Evolutionary conservation across 805 yeast species (phyloP), one percentile per base, ranked within the genome.

Genomic region (Yamadazyma sp.): DNA sequence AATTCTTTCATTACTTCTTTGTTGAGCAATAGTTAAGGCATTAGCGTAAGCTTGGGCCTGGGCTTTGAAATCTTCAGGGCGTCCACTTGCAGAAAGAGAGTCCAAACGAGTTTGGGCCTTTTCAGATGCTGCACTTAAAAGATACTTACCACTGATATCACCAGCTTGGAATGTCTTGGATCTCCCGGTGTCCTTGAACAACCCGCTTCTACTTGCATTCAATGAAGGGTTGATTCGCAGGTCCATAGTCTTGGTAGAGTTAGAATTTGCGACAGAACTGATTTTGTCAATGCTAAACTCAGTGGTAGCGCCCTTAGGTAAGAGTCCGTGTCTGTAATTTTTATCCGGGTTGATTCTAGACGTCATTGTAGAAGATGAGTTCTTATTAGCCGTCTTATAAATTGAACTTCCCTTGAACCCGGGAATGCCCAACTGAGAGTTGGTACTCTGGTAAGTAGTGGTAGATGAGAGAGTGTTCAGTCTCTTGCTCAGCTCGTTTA

Each of bases 21-120:
- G 74, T 55, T 84, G 84, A 2, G 96, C 96, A 45, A 84, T 64
- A 20, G 81, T 80, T 37, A 83, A 71, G 2, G 96, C 97, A 46
- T 75, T 75, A 46, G 78, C 78, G 64, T 87, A 87, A 54, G 67
- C 73, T 31, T 74, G 78, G 12, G 77, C 77, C 59, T 56, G 72
- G 48, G 49, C 68, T 58, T 47, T 67, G 57, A 55, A 70, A 48
- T 55, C 64, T 28, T 44, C 49, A 5, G 62, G 60, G 3, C 53
- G 40, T n/a, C 52, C 45, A 25, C 22, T 24, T n/a, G 53, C 44
- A 32, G 52, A 53, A 37, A 68, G 43, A 2, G 64, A 46, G 35
- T 58, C 48, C 44, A 69, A 55, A 31, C 71, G 55, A 35, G 62
- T 64, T 42, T 66, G 55, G 8, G 84, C 83, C 32, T 60, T 64